Conservation (phyloP, 805 yeast species). For the Candida glaebosa region DNA sequence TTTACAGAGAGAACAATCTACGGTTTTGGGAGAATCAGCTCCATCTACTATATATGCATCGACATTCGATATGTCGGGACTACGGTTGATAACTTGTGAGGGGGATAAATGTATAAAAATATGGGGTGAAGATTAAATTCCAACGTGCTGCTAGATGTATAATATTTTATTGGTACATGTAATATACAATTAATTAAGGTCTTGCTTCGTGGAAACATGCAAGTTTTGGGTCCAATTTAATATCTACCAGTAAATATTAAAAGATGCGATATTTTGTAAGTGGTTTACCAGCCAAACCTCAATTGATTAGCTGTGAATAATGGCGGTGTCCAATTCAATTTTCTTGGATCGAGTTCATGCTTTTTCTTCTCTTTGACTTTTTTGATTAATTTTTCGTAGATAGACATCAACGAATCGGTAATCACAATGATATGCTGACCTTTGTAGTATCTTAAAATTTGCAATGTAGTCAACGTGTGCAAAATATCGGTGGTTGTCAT, state of each 20-base stretch:
- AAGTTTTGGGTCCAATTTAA: background rate
- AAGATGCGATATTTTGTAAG: background rate
- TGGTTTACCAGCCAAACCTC: conserved; percentile 91
- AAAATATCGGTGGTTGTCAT: conserved; percentile 96
- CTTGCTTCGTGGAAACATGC: background rate
- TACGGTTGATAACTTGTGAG: conserved; percentile 80
- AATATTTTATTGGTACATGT: background rate
- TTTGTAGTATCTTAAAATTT: conserved; percentile 85
- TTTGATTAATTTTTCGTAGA: conserved; percentile 61
- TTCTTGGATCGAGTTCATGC: conserved; percentile 69
- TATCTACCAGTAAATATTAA: conserved; percentile 4
- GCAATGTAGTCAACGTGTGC: conserved; percentile 88
- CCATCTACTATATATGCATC: conserved; percentile 69
- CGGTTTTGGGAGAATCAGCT: conserved; percentile 66
- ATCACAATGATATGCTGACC: conserved; percentile 90
- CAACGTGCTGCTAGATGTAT: background rate
- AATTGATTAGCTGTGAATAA: conserved; percentile 93
- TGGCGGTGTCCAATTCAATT: conserved; percentile 91
- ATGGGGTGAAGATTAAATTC: conserved; percentile 46
- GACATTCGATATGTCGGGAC: conserved; percentile 74
- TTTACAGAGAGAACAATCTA: conserved; percentile 52
- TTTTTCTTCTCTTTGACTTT: conserved; percentile 62
- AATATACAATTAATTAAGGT: background rate
- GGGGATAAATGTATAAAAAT: conserved; percentile 84
- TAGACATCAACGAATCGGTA: conserved; percentile 75